Percentiles rank a stretch among this genome's conserved stretches.
Evolutionary conservation across 1,139 yeast genomes (phyloP).

Genomic region (Scheffersomyces illinoinensis): DNA sequence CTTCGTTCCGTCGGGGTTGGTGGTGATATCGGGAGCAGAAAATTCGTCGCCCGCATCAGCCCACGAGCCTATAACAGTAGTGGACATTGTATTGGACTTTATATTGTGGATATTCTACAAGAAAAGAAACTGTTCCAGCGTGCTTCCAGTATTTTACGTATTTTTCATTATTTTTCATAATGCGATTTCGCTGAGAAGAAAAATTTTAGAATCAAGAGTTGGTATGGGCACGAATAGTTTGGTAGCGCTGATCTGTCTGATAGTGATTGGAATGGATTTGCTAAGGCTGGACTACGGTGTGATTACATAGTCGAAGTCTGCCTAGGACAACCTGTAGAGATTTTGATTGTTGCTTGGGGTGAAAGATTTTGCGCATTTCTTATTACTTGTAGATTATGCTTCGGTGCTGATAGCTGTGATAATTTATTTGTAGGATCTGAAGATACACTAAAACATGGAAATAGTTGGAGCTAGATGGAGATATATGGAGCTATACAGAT

Average conservation of each 20-base stretch:
- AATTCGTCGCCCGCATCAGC: slow-evolving; percentile 70
- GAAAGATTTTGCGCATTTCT: neutral
- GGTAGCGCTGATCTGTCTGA: neutral
- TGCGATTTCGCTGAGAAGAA: neutral
- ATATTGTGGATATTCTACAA: neutral
- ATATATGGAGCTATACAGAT: no score
- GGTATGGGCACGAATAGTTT: neutral
- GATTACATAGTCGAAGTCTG: neutral
- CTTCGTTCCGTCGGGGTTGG: slow-evolving; percentile 85
- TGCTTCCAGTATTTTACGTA: neutral
- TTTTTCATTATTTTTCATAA: neutral
- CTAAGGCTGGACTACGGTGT: neutral
- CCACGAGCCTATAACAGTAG: slow-evolving; percentile 53
- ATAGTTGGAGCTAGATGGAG: no score
- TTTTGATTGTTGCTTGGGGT: neutral
- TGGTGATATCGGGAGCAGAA: slow-evolving; percentile 67
- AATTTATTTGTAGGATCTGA: no score
- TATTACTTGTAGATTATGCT: no score
- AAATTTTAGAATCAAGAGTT: neutral
- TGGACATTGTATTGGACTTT: slow-evolving; percentile 27
- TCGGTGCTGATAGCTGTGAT: no score
- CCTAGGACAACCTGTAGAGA: neutral
- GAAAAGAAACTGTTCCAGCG: neutral
- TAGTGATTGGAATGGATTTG: neutral
- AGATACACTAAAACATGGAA: no score